A percentile compares a stretch with the other conserved stretches of the same genome.
phyloP scores from a whole-genome alignment of 805 yeast genomes.

The Kodamaea hsintzibuensis region DNA sequence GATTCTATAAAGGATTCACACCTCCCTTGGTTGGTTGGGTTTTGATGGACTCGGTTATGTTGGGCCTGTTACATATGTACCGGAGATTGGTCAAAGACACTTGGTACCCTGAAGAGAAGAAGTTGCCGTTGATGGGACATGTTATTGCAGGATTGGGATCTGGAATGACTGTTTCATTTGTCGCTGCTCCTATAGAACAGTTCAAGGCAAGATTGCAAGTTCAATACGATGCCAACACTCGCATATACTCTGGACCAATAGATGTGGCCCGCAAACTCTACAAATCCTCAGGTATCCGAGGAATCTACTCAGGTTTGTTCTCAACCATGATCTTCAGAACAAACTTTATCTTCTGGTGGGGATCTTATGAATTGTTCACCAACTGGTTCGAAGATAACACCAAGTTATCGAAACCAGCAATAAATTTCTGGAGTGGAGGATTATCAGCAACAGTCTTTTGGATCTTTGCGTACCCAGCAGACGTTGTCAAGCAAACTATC shows the following conservation, averaged over 20 bases:
- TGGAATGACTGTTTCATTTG: conserved; percentile 89
- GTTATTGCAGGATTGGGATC: conserved; percentile 77
- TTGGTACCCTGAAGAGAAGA: conserved; percentile 58
- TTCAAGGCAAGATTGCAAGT: conserved; percentile 87
- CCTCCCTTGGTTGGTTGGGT: conserved; percentile 96
- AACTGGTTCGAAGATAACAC: conserved; percentile 67
- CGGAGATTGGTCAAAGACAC: conserved; percentile 64
- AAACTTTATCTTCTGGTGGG: conserved; percentile 92
- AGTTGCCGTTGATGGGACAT: conserved; percentile 74
- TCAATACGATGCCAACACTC: conserved; percentile 77
- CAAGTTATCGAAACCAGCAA: conserved; percentile 60
- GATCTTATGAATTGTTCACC: conserved; percentile 80
- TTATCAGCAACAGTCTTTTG: conserved; percentile 83
- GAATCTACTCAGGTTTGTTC: conserved; percentile 77
- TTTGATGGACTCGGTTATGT: conserved; percentile 87
- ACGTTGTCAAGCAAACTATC: conserved; percentile 82
- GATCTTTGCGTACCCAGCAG: conserved; percentile 87
- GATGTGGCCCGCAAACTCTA: conserved; percentile 66
- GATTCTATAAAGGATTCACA: conserved; percentile 86
- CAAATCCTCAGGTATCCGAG: conserved; percentile 63
- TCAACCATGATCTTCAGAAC: conserved; percentile 88
- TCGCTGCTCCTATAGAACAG: conserved; percentile 94
- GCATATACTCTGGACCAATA: conserved; percentile 72
- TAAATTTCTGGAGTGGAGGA: conserved; percentile 93
- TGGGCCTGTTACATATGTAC: conserved; percentile 82